Evolutionary conservation across 2,329 filamentous ascomycete species (phyloP), one percentile per base, ranked within the genome.

Genomic region (Sordariomycetes sp.): DNA sequence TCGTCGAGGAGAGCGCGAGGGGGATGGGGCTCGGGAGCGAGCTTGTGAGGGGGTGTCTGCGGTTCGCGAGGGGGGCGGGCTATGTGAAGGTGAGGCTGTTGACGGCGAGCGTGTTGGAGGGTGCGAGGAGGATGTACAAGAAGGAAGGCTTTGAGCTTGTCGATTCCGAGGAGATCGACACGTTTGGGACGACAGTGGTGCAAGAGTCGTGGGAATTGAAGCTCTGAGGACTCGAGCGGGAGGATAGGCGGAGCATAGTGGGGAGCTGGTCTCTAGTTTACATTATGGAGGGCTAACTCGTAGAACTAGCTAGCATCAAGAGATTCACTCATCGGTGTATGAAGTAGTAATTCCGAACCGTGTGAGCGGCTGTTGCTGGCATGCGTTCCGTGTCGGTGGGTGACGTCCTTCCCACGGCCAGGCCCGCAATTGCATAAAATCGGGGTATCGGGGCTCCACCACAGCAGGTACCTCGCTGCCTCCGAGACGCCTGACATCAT

Each of bases 1-100:
- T 68, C 0, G 66, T 69, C 10, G 64, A 66, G 35, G 55, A 59
- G 3, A 43, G 35, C 1, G 63, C 63, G 3, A 57, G 65, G 8
- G 65, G 65, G 0, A 40, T 63, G 12, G 65, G 65, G 0, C n/a
- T 66, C 0, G 63, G 63, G 2, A 60, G 54, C 14, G 52, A 40
- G 2, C 35, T 67, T 55, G 56, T 65, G 18, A 40, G 53, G 28
- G 55, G 58, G 4, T 64, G 60, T 51, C 22, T 66, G 3, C 56
- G 60, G 20, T 64, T 65, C 55, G 64, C 65, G 2, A 59, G 55
- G 32, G 59, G 63, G 12, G 53, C 25, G 8, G 64, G 63, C 0
- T 67, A 65, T 20, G 54, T 59, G 22, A 50, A 57, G 1, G 43
- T 67, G 0, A 34, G 50, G 12, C 60, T 68, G 5, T 55, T 53